Conservation (phyloP, 768 basidiomycete genomes). For the Leccinum ochraceum region DNA sequence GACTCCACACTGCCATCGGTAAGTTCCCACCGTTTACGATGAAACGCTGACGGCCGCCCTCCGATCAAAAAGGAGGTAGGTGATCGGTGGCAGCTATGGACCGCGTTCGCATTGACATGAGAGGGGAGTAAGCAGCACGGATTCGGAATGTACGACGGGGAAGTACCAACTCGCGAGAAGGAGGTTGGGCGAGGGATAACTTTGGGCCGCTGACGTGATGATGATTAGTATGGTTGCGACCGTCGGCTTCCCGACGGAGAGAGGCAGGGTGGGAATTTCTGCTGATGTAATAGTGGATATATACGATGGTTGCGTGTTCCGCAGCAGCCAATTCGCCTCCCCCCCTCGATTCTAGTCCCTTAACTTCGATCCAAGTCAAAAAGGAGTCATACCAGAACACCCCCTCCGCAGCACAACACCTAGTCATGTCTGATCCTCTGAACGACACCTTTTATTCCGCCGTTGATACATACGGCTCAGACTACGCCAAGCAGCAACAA, state of each 20-base stretch:
- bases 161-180: not conserved
- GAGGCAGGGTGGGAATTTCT: slow-evolving; percentile 33
- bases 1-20: slow-evolving; percentile 10
- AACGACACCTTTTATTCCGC: slow-evolving; percentile 35
- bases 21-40: not conserved
- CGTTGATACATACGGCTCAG: slow-evolving; percentile 37
- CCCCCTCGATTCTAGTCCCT: slow-evolving; percentile 6
- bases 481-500: slow-evolving; percentile 42
- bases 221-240: slow-evolving; percentile 5
- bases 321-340: slow-evolving; percentile 26
- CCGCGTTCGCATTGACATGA: slow-evolving; percentile 15
- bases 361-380: slow-evolving; percentile 18
- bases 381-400: slow-evolving; percentile 15
- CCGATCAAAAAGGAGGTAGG: slow-evolving; percentile 28
- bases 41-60: slow-evolving; percentile 13
- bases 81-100: slow-evolving; percentile 29
- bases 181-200: not conserved
- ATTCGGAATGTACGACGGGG: slow-evolving; percentile 3
- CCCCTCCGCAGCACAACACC: slow-evolving; percentile 28
- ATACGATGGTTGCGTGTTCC: slow-evolving; percentile 37
- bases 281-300: slow-evolving; percentile 38
- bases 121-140: slow-evolving; percentile 1
- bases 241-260: slow-evolving; percentile 22
- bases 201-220: slow-evolving; percentile 17
- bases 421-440: slow-evolving; percentile 34